A percentile compares a stretch with the other conserved stretches of the same genome.
These are phyloP conservation scores for Lachancea fermentati DNA, from an alignment of 805 yeast species.

Conservation along the genomic window DNA sequence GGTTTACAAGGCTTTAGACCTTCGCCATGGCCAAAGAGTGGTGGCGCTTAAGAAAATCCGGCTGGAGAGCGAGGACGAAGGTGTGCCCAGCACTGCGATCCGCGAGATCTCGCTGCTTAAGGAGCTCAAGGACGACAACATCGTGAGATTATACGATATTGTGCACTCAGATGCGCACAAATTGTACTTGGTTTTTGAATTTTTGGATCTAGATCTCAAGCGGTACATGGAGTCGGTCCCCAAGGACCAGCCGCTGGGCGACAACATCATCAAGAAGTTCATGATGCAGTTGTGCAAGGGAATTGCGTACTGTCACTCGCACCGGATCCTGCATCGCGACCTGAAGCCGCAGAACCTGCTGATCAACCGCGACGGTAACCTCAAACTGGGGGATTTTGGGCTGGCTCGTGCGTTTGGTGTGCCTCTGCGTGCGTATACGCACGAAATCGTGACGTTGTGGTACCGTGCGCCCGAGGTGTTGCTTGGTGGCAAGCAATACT, in stretches of 20 bases:
- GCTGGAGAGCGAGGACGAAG: conserved; percentile 87
- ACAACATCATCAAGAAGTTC: conserved; percentile 78
- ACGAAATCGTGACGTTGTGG: conserved; percentile 97
- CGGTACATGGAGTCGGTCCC: conserved; percentile 88
- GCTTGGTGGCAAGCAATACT: conserved; percentile 89
- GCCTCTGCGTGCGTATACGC: conserved; percentile 94
- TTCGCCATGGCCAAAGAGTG: conserved; percentile 72
- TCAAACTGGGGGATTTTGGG: conserved; percentile 95
- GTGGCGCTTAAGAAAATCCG: conserved; percentile 95
- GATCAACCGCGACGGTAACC: conserved; percentile 82
- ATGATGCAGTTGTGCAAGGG: conserved; percentile 93
- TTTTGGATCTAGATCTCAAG: conserved; percentile 88
- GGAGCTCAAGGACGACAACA: conserved; percentile 88
- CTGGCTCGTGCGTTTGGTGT: conserved; percentile 97
- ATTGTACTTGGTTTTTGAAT: conserved; percentile 87
- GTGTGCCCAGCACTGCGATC: conserved; percentile 97
- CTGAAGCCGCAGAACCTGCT: conserved; percentile 92
- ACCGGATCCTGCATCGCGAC: conserved; percentile 64
- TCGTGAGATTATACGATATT: conserved; percentile 88
- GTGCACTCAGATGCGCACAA: conserved; percentile 92
- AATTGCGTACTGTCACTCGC: conserved; percentile 61
- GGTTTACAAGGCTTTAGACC: conserved; percentile 89
- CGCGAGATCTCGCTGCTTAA: conserved; percentile 94
- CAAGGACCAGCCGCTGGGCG: conserved; percentile 83
- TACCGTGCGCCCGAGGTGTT: conserved; percentile 96